Evolutionary conservation across 331 rosid genomes (phyloP).

Genomic region (Arachis monticola): DNA sequence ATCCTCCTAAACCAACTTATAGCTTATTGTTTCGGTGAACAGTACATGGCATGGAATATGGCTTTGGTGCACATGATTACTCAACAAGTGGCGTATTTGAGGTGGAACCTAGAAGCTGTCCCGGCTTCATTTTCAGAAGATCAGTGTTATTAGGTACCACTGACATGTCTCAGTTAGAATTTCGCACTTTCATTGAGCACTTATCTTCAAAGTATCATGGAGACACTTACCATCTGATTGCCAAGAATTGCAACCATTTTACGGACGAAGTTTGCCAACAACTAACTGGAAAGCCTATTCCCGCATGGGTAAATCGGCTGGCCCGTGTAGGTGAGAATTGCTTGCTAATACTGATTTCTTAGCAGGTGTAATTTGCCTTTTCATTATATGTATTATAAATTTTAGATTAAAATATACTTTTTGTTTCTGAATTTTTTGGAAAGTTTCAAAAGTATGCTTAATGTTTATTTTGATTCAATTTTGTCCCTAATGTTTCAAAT

Average conservation of each 20-base stretch:
- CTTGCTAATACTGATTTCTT: conserved; percentile 7
- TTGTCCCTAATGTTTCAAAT: no score
- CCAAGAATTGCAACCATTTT: conserved; percentile 98
- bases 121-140: conserved; percentile 90
- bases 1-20: conserved; percentile 11
- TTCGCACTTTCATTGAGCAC: conserved; percentile 76
- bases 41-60: conserved; percentile 93
- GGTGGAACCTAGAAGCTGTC: conserved; percentile 97
- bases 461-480: no score
- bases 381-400: conserved; percentile 7
- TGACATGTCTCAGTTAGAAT: conserved; percentile 67
- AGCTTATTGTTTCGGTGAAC: conserved; percentile 44
- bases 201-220: conserved; percentile 84
- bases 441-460: no score
- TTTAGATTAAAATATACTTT: no score
- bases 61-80: conserved; percentile 96
- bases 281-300: conserved; percentile 88
- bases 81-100: conserved; percentile 93
- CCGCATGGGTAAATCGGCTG: conserved; percentile 93
- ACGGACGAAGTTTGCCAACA: conserved; percentile 79
- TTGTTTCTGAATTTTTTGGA: no score
- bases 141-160: conserved; percentile 83
- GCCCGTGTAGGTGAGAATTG: conserved; percentile 85
- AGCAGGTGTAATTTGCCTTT: not conserved
- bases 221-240: conserved; percentile 93